Evolutionary conservation across 441 rosid genomes (phyloP).

Genomic region (Pelargonium fulgidum): DNA sequence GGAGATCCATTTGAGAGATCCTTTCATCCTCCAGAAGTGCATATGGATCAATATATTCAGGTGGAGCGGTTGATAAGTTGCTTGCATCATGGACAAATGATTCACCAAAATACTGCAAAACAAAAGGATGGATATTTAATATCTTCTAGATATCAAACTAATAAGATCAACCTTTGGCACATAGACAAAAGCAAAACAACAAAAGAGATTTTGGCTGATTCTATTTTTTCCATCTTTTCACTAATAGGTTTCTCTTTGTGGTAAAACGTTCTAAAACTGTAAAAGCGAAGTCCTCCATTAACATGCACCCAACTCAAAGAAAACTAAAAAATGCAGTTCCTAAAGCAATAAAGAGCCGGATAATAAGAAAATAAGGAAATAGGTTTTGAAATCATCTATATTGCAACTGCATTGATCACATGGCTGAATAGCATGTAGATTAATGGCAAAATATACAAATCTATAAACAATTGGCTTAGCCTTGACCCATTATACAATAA

Average conservation of each 20-base stretch:
- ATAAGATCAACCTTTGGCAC: neutral
- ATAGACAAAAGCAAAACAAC: neutral
- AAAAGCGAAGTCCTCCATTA: neutral
- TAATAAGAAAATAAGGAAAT: neutral
- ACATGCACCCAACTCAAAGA: neutral
- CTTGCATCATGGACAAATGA: conserved; percentile 63
- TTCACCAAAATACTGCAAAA: conserved; percentile 63
- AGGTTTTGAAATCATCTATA: neutral
- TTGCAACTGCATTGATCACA: neutral
- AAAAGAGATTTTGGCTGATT: neutral
- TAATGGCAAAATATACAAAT: neutral
- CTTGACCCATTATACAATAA: neutral
- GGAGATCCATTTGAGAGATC: conserved; percentile 60
- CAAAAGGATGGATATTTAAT: neutral
- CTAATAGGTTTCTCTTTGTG: neutral
- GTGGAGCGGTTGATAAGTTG: conserved; percentile 34
- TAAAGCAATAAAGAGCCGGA: neutral
- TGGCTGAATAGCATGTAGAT: neutral
- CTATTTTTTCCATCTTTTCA: no score
- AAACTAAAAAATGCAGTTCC: neutral
- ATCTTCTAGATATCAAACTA: neutral
- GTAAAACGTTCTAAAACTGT: neutral
- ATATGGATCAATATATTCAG: conserved; percentile 68
- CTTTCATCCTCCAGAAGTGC: conserved; percentile 79
- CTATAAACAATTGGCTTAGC: neutral